Conservation (phyloP, 2,329 filamentous ascomycete species). For the Botryotinia calthae region DNA sequence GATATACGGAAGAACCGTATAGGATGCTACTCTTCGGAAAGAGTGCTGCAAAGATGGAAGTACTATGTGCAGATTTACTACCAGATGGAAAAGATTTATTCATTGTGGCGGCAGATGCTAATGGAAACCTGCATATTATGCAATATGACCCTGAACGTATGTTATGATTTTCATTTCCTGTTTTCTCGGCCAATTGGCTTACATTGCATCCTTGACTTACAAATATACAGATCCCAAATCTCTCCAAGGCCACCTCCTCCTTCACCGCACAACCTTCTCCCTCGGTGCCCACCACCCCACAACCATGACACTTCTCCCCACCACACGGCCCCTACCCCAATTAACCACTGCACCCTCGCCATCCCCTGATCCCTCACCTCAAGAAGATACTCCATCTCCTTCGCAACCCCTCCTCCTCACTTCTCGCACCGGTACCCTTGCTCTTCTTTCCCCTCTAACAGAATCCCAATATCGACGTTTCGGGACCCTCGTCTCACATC, state of each 20-base stretch:
- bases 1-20: conserved; percentile 96
- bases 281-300: conserved; percentile 75
- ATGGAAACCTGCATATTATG: conserved; percentile 82
- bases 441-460: conserved; percentile 71
- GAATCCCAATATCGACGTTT: conserved; percentile 83
- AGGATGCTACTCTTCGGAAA: conserved; percentile 93
- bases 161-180: conserved; percentile 39
- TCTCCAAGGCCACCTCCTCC: conserved; percentile 79
- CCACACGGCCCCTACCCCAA: conserved; percentile 51
- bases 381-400: conserved; percentile 37
- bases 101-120: conserved; percentile 78
- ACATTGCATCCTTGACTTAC: not conserved
- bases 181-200: not conserved
- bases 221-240: conserved; percentile 77
- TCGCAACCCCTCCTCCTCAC: conserved; percentile 61
- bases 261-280: conserved; percentile 86
- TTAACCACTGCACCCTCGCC: conserved; percentile 45
- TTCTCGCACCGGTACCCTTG: conserved; percentile 73
- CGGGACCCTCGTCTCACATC: conserved; percentile 74
- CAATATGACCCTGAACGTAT: conserved; percentile 93
- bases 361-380: conserved; percentile 29
- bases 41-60: conserved; percentile 72
- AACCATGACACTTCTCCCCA: conserved; percentile 72
- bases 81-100: conserved; percentile 81
- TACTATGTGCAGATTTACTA: conserved; percentile 81